A percentile compares a stretch with the other conserved stretches of the same genome.
phyloP scores from a whole-genome alignment of 2,329 filamentous ascomycete genomes.

The Pseudogymnoascus sp. region DNA sequence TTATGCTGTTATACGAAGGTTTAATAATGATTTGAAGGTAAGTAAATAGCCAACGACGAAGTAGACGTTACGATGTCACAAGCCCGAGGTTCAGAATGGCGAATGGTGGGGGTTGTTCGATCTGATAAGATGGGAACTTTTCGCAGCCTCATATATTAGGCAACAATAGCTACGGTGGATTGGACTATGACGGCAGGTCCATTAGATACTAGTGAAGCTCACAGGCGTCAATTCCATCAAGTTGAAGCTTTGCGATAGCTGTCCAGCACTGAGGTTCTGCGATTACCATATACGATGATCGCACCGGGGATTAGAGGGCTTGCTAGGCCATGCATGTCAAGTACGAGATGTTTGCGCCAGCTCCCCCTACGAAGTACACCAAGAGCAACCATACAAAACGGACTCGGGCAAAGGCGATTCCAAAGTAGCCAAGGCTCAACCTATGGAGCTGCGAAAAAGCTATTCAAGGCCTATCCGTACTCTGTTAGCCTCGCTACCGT shows the following conservation, averaged over 20 bases:
- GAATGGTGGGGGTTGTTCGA: constrained; percentile 1
- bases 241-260: not conserved
- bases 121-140: not conserved
- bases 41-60: not conserved
- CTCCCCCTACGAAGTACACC: not conserved
- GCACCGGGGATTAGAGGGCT: constrained; percentile 2
- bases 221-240: not conserved
- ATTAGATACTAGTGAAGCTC: not conserved
- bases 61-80: not conserved
- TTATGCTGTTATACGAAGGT: not conserved
- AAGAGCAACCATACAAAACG: not conserved
- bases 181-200: not conserved
- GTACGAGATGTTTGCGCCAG: constrained; percentile 4
- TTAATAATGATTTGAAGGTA: not conserved
- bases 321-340: not conserved
- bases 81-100: constrained; percentile 5
- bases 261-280: not conserved
- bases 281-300: not conserved
- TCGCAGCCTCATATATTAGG: not conserved
- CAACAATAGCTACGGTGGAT: not conserved
- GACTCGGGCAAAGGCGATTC: not conserved
- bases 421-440: constrained; percentile 1
- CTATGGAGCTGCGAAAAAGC: constrained; percentile 15
- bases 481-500: constrained; percentile 23
- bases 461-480: constrained; percentile 25